These are phyloP conservation scores for Pistacia integerrima DNA, from an alignment of 345 rosid species.

Conservation along the genomic window DNA sequence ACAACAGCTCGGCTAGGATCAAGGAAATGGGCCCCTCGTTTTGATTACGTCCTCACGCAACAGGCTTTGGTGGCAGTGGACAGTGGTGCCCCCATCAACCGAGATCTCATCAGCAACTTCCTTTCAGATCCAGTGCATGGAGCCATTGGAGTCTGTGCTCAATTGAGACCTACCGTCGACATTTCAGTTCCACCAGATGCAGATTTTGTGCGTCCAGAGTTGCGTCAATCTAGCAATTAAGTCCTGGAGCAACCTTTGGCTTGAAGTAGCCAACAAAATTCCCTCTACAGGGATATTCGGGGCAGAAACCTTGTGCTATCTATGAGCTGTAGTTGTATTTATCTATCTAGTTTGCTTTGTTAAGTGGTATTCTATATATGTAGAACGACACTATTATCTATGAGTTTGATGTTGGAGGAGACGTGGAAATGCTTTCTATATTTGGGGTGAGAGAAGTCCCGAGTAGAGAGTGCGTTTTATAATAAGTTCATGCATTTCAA, in stretches of 20 bases:
- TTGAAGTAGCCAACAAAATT: not conserved
- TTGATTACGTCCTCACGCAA: slow-evolving; percentile 80
- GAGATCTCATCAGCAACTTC: slow-evolving; percentile 86
- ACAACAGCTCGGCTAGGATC: slow-evolving; percentile 94
- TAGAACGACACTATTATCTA: not conserved
- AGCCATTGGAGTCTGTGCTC: slow-evolving; percentile 81
- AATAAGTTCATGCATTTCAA: not conserved
- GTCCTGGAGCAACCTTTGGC: not conserved
- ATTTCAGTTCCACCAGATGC: slow-evolving; percentile 88
- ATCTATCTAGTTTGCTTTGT: not conserved
- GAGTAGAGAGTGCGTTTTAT: not conserved
- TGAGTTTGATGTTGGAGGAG: not conserved
- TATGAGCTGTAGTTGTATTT: not conserved
- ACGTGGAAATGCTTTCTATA: not conserved
- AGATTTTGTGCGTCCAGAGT: slow-evolving; percentile 90
- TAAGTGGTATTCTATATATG: not conserved
- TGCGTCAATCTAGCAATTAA: slow-evolving; percentile 69
- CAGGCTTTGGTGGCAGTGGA: slow-evolving; percentile 82
- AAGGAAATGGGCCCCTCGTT: slow-evolving; percentile 94
- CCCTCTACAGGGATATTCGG: not conserved
- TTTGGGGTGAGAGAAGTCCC: not conserved
- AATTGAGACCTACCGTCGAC: slow-evolving; percentile 83
- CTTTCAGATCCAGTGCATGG: slow-evolving; percentile 84
- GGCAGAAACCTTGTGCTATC: slow-evolving; percentile 15
- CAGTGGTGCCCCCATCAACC: slow-evolving; percentile 55